Percentiles rank a stretch among this genome's conserved stretches.
These are phyloP conservation scores for Cutaneotrichosporon sp. DNA, from an alignment of 1,284 basidiomycete genomes.

Conservation along the genomic window DNA sequence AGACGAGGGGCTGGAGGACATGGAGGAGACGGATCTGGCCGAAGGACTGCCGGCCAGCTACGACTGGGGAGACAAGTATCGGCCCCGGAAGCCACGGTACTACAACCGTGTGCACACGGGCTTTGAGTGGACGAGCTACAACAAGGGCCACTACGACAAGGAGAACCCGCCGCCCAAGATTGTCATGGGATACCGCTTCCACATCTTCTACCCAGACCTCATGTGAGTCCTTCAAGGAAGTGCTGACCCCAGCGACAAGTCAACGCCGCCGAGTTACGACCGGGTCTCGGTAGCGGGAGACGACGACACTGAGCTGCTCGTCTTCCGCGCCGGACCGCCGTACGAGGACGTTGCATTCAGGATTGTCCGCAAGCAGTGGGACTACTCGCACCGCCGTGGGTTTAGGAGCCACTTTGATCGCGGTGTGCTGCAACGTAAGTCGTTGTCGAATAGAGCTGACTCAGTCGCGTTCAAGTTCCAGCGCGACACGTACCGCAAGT, in stretches of 20 bases:
- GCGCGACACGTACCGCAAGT: constrained; percentile 42
- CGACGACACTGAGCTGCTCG: constrained; percentile 87
- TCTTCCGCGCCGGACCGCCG: constrained; percentile 95
- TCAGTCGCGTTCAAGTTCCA: constrained; percentile 53
- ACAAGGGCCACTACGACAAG: constrained; percentile 96
- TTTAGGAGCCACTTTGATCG: constrained; percentile 61
- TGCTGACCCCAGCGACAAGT: constrained; percentile 67
- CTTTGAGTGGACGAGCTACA: constrained; percentile 99
- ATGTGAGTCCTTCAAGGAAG: constrained; percentile 34
- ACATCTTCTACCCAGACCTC: constrained; percentile 54
- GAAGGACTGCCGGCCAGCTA: constrained; percentile 65
- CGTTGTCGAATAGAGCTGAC: constrained; percentile 14
- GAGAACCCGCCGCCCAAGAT: constrained; percentile 97
- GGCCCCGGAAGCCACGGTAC: constrained; percentile 96
- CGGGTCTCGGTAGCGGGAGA: constrained; percentile 88
- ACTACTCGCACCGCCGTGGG: constrained; percentile 75
- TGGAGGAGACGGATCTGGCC: constrained; percentile 70
- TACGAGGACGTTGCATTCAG: constrained; percentile 99
- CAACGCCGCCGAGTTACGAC: constrained; percentile 91
- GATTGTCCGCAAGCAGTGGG: constrained; percentile 97
- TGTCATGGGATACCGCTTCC: constrained; percentile 94
- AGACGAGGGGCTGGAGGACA: constrained; percentile 65
- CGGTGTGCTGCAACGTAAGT: constrained; percentile 56
- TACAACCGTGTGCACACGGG: constrained; percentile 99
- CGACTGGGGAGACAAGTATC: constrained; percentile 98